Conservation (phyloP, 768 basidiomycete genomes). For the Suillus variegatus region DNA sequence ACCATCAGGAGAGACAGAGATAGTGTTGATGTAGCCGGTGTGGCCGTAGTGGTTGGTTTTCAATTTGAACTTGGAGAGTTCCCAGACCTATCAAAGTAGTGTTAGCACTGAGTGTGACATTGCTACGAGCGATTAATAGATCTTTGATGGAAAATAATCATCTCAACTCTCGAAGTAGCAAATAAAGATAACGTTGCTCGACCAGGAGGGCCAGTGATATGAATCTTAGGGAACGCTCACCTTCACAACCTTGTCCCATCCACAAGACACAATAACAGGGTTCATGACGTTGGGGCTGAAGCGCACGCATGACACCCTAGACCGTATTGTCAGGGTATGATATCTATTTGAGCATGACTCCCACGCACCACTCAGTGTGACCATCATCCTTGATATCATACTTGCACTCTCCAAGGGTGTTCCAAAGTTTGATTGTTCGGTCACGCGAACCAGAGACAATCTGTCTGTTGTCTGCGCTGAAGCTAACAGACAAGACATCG, state of each 20-base stretch:
- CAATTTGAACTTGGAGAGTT: conserved; percentile 99
- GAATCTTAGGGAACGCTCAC: conserved; percentile 46
- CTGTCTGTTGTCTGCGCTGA: conserved; percentile 99
- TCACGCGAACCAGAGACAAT: conserved; percentile 99
- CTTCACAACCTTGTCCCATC: conserved; percentile 99
- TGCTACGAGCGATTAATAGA: conserved; percentile 55
- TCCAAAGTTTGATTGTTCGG: conserved; percentile 99
- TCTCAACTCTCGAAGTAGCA: conserved; percentile 93
- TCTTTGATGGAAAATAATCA: conserved; percentile 72
- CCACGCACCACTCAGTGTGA: conserved; percentile 84
- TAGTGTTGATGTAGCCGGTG: conserved; percentile 98
- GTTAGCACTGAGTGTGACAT: conserved; percentile 7
- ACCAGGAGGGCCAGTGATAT: conserved; percentile 12
- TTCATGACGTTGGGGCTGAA: conserved; percentile 98
- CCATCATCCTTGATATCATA: conserved; percentile 99
- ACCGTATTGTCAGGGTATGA: conserved; percentile 10
- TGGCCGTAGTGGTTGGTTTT: conserved; percentile 99
- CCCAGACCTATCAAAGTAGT: conserved; percentile 79
- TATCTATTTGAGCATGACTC: background rate
- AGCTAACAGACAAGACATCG: conserved; percentile 98
- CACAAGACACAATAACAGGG: conserved; percentile 98
- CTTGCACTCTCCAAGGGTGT: conserved; percentile 99
- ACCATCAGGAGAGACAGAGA: conserved; percentile 98
- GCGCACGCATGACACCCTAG: conserved; percentile 97
- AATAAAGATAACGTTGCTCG: conserved; percentile 55